phyloP scores from a whole-genome alignment of 129 eudicot species.

The Flaveria linearis region DNA sequence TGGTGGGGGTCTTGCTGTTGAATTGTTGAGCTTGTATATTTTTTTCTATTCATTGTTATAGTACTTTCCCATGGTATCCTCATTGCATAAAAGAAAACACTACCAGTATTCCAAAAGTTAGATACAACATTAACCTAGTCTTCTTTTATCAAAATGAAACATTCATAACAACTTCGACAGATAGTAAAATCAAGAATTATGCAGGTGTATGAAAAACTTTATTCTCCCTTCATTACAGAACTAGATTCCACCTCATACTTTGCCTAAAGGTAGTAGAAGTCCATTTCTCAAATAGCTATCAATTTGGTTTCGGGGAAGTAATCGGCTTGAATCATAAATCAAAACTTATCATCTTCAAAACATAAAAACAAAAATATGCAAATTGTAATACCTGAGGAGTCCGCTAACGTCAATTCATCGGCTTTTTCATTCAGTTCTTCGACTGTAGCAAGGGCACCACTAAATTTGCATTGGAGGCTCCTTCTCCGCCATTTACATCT shows the following conservation, averaged over 20 bases:
- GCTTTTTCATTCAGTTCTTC: slow-evolving; percentile 31
- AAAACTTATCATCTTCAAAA: background rate
- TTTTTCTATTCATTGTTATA: background rate
- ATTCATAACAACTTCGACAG: background rate
- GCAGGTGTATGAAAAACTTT: background rate
- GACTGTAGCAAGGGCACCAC: slow-evolving; percentile 26
- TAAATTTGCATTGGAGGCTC: slow-evolving; percentile 6
- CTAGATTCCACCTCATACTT: slow-evolving; percentile 14
- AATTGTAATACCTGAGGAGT: slow-evolving; percentile 29
- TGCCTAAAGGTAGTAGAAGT: background rate
- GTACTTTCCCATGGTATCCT: background rate
- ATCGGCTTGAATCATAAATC: too few species aligned
- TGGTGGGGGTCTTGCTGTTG: too few species aligned
- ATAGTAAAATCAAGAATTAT: background rate
- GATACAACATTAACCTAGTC: background rate
- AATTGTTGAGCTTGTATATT: background rate
- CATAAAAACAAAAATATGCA: background rate
- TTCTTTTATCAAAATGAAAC: background rate
- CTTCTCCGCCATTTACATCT: slow-evolving; percentile 33
- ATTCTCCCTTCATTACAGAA: background rate
- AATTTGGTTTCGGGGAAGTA: too few species aligned
- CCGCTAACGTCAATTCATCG: slow-evolving; percentile 34
- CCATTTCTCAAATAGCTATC: too few species aligned
- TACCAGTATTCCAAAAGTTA: background rate
- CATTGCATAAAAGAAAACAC: background rate